Evolutionary conservation across 2,329 filamentous ascomycete species (phyloP), one percentile per base, ranked within the genome.

Genomic region (Phaeosphaeriaceae sp.): DNA sequence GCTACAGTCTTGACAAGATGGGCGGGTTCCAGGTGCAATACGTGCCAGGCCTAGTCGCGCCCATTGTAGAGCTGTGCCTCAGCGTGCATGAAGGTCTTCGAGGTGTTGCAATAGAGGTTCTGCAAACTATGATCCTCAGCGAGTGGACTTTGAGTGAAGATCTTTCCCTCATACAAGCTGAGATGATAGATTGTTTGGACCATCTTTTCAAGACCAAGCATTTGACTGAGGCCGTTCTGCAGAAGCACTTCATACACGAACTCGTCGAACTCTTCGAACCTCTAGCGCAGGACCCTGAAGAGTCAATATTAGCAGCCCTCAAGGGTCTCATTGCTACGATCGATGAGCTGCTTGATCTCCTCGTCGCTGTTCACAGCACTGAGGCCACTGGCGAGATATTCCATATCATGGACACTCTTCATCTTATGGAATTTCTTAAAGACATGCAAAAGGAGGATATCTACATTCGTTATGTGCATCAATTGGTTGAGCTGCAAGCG

Each of bases 21-120:
- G 96, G 95, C 57, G 95, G 95, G 1, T 99, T 97, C 72, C 95
- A 99, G 78, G 95, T 99, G 20, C 95, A 98, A 79, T 99, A 98
- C 76, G 95, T 99, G 27, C 95, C 96, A 6, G 89, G 91, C 13
- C 84, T 99, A 6, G 93, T 99, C 7, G 90, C 91, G 1, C 93
- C 93, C 0, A 95, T 98, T 51, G 91, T 98, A 22, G 92, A 96
- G 77, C 85, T 99, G 10, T 99, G 95, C 73, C 84, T 99, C 55
- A 98, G 94, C 72, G 93, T 98, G 3, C 95, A 99, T 67, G 92
- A 96, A 75, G 93, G 93, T 3, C 82, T 99, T 56, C 87, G 95
- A 59, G 88, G 88, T 62, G 95, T 96, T 77, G 95, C 94, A 0
- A 93, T 97, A 27, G 91, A 97, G 75, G 91, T 99, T 20, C 79